Conservation (phyloP, 2,329 filamentous ascomycete species). For the Magnaporthiopsis rhizophila region DNA sequence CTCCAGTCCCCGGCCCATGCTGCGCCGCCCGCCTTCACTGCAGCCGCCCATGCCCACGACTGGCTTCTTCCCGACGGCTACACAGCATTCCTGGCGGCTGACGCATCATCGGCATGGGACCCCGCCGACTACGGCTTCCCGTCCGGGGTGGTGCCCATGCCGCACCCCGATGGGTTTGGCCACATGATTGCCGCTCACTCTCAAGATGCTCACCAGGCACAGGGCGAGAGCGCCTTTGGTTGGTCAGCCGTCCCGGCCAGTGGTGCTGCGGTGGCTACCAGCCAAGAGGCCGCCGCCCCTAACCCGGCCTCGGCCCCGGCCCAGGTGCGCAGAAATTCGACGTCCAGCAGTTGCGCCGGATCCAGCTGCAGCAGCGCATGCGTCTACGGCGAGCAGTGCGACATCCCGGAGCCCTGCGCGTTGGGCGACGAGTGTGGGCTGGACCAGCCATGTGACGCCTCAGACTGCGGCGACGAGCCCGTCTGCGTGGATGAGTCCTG, state of each 20-base stretch:
- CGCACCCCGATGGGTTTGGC: neutral
- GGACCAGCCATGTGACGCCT: constrained; percentile 14
- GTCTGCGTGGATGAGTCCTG: constrained; percentile 16
- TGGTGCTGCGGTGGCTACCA: neutral
- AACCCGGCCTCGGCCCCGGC: too few relatives aligned
- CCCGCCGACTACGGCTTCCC: neutral
- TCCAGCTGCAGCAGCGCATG: neutral
- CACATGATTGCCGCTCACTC: neutral
- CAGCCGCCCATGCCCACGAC: neutral
- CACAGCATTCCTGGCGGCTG: neutral
- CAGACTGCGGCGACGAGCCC: constrained; percentile 12
- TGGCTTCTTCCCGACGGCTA: neutral
- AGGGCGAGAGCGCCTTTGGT: neutral
- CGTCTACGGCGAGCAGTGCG: neutral
- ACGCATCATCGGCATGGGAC: neutral
- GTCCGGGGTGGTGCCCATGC: neutral
- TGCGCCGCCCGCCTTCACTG: neutral
- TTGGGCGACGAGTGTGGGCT: constrained; percentile 3
- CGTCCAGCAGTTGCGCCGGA: constrained; percentile 1
- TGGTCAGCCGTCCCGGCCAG: neutral
- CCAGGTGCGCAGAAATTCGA: neutral
- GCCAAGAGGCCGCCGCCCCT: neutral
- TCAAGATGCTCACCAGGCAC: neutral
- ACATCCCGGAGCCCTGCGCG: constrained; percentile 1
- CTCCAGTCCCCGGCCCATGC: neutral